Evolutionary conservation across 1,139 yeast genomes (phyloP).

Genomic region (Yamadazyma taylorii): DNA sequence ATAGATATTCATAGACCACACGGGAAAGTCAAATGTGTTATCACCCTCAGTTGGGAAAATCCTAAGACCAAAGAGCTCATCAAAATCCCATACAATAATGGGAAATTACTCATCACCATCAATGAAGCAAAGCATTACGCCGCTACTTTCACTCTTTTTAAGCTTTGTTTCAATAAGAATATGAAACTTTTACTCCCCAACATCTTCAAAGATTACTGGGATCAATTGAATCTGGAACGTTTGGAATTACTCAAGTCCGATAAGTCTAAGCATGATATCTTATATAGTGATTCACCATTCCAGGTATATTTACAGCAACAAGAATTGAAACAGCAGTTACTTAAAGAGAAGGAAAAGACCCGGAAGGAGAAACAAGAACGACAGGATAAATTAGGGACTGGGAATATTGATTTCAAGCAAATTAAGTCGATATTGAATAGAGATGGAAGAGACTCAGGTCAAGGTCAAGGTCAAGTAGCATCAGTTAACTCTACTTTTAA

Average conservation of each 20-base stretch:
- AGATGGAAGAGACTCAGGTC: not conserved
- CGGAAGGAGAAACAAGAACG: slow-evolving; percentile 4
- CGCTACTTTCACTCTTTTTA: slow-evolving; percentile 82
- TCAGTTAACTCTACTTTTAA: no score
- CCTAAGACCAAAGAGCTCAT: slow-evolving; percentile 77
- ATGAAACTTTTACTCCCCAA: slow-evolving; percentile 85
- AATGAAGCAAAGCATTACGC: slow-evolving; percentile 88
- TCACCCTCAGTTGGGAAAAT: slow-evolving; percentile 66
- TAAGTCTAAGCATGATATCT: slow-evolving; percentile 45
- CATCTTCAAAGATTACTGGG: slow-evolving; percentile 79
- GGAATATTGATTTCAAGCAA: slow-evolving; percentile 2
- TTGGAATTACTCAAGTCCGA: slow-evolving; percentile 43
- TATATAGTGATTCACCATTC: slow-evolving; percentile 75
- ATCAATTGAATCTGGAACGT: slow-evolving; percentile 61
- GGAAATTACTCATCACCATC: slow-evolving; percentile 68
- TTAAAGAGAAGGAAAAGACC: slow-evolving; percentile 6
- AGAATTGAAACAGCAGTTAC: slow-evolving; percentile 14
- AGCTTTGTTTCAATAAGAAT: slow-evolving; percentile 79
- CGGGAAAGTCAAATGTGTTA: slow-evolving; percentile 61
- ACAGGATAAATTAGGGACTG: slow-evolving; percentile 3
- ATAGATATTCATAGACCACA: slow-evolving; percentile 62
- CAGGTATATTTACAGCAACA: slow-evolving; percentile 43
- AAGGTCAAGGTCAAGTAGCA: not conserved
- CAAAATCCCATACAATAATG: slow-evolving; percentile 61
- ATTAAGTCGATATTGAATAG: not conserved